Percentiles rank a stretch among this genome's conserved stretches.
These are phyloP conservation scores for Ceratopteris richardii DNA, from an alignment of 75 land plant species.

Conservation along the genomic window DNA sequence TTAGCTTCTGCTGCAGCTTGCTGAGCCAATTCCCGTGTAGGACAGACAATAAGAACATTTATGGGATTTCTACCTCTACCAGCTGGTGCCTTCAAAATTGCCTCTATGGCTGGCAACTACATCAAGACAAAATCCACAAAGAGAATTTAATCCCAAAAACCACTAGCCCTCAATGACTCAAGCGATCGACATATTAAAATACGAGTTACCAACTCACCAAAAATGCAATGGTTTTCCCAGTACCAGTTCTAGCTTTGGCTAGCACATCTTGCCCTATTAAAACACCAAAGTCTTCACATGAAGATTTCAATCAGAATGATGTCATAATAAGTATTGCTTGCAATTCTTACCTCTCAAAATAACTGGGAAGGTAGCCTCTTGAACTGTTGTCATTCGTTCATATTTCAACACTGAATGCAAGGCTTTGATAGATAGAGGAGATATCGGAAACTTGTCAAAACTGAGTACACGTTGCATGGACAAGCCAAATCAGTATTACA, in stretches of 20 bases:
- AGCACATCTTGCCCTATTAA: slow-evolving; percentile 49
- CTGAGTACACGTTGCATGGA: slow-evolving; percentile 20
- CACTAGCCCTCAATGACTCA: neutral
- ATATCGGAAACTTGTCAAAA: slow-evolving; percentile 78
- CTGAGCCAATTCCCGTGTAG: slow-evolving; percentile 89
- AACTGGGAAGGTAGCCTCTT: slow-evolving; percentile 87
- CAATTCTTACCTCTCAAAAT: slow-evolving; percentile 67
- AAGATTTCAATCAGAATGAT: neutral
- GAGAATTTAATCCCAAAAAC: neutral
- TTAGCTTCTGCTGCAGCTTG: slow-evolving; percentile 92
- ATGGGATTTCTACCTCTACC: slow-evolving; percentile 51
- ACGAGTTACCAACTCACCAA: slow-evolving; percentile 58
- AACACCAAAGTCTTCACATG: neutral
- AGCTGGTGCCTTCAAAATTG: slow-evolving; percentile 42
- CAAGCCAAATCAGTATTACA: neutral
- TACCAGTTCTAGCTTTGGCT: slow-evolving; percentile 97
- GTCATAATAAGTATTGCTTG: neutral
- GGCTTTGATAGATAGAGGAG: slow-evolving; percentile 75
- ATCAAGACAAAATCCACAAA: slow-evolving; percentile 4
- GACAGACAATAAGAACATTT: slow-evolving; percentile 74
- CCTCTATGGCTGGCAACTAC: slow-evolving; percentile 95
- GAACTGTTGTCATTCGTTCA: slow-evolving; percentile 92
- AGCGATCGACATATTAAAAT: neutral
- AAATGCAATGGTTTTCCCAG: slow-evolving; percentile 98
- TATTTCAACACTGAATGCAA: slow-evolving; percentile 64